Percentiles rank a stretch among this genome's conserved stretches.
Conservation (phyloP, 2,329 filamentous ascomycete genomes). For the Arthroderma sp. region DNA sequence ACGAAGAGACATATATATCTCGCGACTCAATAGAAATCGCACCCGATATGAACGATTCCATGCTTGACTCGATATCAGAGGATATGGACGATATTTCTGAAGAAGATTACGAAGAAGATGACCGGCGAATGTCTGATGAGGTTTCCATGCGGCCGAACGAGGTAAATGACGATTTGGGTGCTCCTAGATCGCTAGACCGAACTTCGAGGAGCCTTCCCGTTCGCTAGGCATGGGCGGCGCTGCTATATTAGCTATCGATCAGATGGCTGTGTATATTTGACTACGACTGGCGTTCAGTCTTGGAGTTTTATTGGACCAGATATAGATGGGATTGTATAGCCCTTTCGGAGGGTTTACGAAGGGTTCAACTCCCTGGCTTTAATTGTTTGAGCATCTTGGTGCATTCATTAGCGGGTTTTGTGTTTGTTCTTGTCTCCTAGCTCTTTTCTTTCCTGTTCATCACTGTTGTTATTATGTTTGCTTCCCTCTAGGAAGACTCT, state of each 20-base stretch:
- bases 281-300: not conserved
- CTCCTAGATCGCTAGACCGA: not conserved
- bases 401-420: constrained; percentile 2
- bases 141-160: constrained; percentile 14
- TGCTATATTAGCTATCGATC: not conserved
- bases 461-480: not conserved
- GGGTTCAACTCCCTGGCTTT: not conserved
- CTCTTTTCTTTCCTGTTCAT: not conserved
- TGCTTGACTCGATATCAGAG: constrained; percentile 18
- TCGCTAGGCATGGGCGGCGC: not conserved
- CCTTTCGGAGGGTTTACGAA: not conserved
- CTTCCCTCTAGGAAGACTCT: no score
- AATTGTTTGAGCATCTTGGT: constrained; percentile 2
- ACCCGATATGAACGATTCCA: constrained; percentile 34
- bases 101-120: constrained; percentile 28
- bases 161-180: constrained; percentile 18
- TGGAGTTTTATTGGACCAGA: not conserved
- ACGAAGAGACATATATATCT: constrained; percentile 45
- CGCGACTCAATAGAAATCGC: constrained; percentile 39
- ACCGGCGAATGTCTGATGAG: constrained; percentile 1
- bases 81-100: constrained; percentile 19
- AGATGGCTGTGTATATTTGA: constrained; percentile 1
- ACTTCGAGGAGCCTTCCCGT: not conserved
- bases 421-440: not conserved
- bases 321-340: not conserved